phyloP scores from a whole-genome alignment of 306 rosid species.

The Ceratonia siliqua region DNA sequence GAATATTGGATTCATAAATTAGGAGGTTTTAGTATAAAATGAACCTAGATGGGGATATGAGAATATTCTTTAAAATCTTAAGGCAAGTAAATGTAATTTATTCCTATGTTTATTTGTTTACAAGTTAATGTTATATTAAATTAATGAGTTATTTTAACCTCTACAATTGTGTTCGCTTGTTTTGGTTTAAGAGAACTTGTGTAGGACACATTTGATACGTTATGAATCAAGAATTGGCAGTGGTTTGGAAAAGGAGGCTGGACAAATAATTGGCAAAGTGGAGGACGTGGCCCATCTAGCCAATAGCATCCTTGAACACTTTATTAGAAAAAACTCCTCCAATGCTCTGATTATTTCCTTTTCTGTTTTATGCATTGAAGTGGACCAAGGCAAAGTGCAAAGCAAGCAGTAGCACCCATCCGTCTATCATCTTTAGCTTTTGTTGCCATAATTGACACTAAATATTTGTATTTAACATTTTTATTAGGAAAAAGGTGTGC shows the following conservation, averaged over 20 bases:
- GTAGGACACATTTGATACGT: slow-evolving; percentile 30
- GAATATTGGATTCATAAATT: too few relatives aligned
- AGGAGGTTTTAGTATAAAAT: too few relatives aligned
- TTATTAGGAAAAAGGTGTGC: not conserved
- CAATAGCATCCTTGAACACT: not conserved
- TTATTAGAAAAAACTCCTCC: slow-evolving; percentile 18
- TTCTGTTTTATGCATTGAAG: slow-evolving; percentile 20
- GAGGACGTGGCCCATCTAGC: slow-evolving; percentile 34
- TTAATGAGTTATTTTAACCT: too few relatives aligned
- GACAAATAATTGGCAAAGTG: slow-evolving; percentile 40
- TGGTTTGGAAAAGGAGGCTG: not conserved
- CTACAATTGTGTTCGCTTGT: too few relatives aligned
- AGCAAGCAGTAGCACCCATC: slow-evolving; percentile 11
- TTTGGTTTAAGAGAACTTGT: too few relatives aligned
- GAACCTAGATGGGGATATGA: too few relatives aligned
- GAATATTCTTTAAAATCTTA: too few relatives aligned
- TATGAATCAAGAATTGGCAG: slow-evolving; percentile 39
- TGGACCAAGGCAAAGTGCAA: slow-evolving; percentile 39
- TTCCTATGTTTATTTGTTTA: too few relatives aligned
- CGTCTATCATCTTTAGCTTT: slow-evolving; percentile 15
- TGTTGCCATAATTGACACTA: not conserved
- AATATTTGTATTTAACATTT: slow-evolving; percentile 12
- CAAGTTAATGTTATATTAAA: too few relatives aligned
- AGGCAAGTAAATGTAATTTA: too few relatives aligned
- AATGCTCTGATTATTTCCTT: slow-evolving; percentile 28